A percentile compares a stretch with the other conserved stretches of the same genome.
Evolutionary conservation across 345 rosid species (phyloP).

Genomic region (Eucalyptus curtisii): DNA sequence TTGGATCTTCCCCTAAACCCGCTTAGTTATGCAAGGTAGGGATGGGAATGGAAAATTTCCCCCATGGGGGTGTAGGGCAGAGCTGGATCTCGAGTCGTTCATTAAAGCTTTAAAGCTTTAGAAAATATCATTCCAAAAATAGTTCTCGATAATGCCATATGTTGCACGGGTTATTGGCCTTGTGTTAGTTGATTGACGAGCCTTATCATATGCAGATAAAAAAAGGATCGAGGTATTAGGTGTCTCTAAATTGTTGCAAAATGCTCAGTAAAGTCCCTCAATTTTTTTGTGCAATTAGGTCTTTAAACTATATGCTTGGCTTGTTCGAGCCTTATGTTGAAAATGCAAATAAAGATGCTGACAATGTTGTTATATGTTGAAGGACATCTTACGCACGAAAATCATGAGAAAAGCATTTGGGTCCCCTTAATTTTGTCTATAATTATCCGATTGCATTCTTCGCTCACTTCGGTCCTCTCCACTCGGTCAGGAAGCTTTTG

Average conservation of each 20-base stretch:
- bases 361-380: not conserved
- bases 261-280: fast-evolving
- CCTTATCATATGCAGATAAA: no score
- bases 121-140: not conserved
- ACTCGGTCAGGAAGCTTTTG: not conserved
- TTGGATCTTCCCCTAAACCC: not conserved
- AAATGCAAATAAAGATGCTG: not conserved
- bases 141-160: fast-evolving
- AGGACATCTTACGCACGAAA: no score
- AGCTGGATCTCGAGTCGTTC: not conserved
- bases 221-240: fast-evolving
- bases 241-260: fast-evolving
- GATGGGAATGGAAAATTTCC: not conserved
- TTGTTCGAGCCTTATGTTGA: no score
- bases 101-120: not conserved
- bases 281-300: fast-evolving
- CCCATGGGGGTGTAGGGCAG: fast-evolving
- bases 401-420: not conserved
- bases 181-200: no score
- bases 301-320: no score
- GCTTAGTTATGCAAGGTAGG: not conserved
- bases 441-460: not conserved
- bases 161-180: not conserved
- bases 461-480: not conserved
- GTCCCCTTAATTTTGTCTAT: not conserved